Evolutionary conservation across 225 moss, liverwort and hornwort species (phyloP).

Genomic region (Rhytidiadelphus loreus): DNA sequence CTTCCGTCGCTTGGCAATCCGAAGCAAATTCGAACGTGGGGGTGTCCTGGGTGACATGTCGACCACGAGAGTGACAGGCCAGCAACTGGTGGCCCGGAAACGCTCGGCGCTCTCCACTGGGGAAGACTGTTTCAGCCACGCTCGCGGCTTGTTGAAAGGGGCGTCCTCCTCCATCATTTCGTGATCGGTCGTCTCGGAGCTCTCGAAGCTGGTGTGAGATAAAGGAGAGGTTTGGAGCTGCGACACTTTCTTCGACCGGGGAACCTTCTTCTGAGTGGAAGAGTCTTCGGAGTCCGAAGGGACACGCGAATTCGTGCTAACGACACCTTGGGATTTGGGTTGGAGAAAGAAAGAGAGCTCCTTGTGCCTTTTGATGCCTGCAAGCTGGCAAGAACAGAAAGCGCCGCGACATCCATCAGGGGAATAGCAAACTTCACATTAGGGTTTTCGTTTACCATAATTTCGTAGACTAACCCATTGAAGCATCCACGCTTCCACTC

Average conservation of each 20-base stretch:
- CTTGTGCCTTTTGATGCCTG: slow-evolving; percentile 71
- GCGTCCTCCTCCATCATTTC: slow-evolving; percentile 33
- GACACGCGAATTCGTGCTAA: slow-evolving; percentile 19
- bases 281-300: slow-evolving; percentile 72
- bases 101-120: slow-evolving; percentile 22
- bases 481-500: neutral
- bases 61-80: slow-evolving; percentile 30
- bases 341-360: slow-evolving; percentile 81
- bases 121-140: slow-evolving; percentile 17
- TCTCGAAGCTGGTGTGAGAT: slow-evolving; percentile 39
- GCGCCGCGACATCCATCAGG: neutral
- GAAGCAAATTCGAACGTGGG: slow-evolving; percentile 56
- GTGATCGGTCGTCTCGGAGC: slow-evolving; percentile 28
- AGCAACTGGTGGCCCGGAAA: slow-evolving; percentile 15
- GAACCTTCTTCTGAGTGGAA: slow-evolving; percentile 65
- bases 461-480: neutral
- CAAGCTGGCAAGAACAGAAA: slow-evolving; percentile 43
- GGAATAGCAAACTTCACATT: neutral
- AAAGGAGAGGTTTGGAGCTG: slow-evolving; percentile 33
- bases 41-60: slow-evolving; percentile 85
- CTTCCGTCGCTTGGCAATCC: slow-evolving; percentile 78
- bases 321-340: slow-evolving; percentile 47
- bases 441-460: neutral
- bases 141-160: slow-evolving; percentile 17
- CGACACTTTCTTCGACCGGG: slow-evolving; percentile 50